Conservation (phyloP, 2,329 filamentous ascomycete genomes). For the Chalara sp. region DNA sequence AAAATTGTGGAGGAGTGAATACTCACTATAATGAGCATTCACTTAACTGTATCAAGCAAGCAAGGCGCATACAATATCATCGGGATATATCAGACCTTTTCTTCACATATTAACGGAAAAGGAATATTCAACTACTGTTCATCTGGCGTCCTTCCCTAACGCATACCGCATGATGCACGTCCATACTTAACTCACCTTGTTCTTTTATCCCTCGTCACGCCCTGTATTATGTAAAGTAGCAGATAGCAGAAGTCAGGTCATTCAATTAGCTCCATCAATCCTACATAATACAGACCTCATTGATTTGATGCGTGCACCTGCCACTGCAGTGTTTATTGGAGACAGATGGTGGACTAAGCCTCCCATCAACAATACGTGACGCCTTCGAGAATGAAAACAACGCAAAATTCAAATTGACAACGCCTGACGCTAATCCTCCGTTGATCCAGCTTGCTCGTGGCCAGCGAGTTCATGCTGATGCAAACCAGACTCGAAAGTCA, state of each 20-base stretch:
- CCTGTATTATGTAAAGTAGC: no score
- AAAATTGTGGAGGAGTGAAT: no score
- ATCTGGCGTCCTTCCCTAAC: no score
- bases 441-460: slow-evolving; percentile 29
- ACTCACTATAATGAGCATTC: no score
- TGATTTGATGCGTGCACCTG: slow-evolving; percentile 8
- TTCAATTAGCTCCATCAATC: slow-evolving; percentile 23
- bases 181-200: no score
- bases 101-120: no score
- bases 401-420: slow-evolving; percentile 30
- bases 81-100: no score
- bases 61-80: no score
- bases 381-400: slow-evolving; percentile 20
- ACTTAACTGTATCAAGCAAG: no score
- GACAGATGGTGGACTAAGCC: slow-evolving; percentile 4
- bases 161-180: no score
- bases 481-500: slow-evolving; percentile 25
- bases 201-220: no score
- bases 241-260: background rate
- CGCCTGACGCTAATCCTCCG: slow-evolving; percentile 29
- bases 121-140: no score
- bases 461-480: slow-evolving; percentile 27
- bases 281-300: slow-evolving; percentile 24
- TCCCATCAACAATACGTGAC: slow-evolving; percentile 19
- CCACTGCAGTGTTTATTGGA: slow-evolving; percentile 7